Conservation (phyloP, 306 rosid genomes). For the Myrica gale region DNA sequence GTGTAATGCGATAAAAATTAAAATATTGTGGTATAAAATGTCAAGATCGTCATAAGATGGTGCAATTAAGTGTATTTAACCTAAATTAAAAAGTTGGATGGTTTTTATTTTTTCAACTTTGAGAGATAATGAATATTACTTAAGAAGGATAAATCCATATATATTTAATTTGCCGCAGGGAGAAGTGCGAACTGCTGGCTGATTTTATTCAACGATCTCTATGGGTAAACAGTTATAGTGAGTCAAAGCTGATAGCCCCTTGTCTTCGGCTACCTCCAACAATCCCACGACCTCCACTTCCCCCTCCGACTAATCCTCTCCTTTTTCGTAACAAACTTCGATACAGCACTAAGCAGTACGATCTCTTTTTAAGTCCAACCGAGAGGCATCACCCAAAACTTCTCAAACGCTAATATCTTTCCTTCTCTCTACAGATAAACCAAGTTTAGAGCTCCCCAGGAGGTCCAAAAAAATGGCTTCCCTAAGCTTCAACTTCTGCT, state of each 20-base stretch:
- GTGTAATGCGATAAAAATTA: too few relatives aligned
- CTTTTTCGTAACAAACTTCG: conserved; percentile 38
- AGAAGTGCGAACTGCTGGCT: too few relatives aligned
- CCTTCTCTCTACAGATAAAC: not conserved
- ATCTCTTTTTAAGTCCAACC: conserved; percentile 32
- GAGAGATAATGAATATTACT: too few relatives aligned
- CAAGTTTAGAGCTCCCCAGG: conserved; percentile 36
- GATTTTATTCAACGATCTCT: too few relatives aligned
- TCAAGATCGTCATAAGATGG: too few relatives aligned
- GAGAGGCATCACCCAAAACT: conserved; percentile 8
- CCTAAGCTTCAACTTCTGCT: conserved; percentile 17
- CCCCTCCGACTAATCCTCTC: conserved; percentile 47
- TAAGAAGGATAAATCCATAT: too few relatives aligned
- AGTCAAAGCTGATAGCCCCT: not conserved
- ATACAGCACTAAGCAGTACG: not conserved
- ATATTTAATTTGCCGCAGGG: too few relatives aligned
- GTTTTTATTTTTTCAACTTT: too few relatives aligned
- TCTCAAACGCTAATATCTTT: not conserved
- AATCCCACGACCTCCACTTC: conserved; percentile 41
- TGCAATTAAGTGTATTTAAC: too few relatives aligned
- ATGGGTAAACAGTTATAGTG: not conserved
- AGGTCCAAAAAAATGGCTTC: conserved; percentile 40
- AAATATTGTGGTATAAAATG: too few relatives aligned
- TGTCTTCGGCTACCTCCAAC: not conserved
- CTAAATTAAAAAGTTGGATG: too few relatives aligned